Base-by-base conservation (phyloP, 345 rosid genomes). In the Physaria fendleri region DNA sequence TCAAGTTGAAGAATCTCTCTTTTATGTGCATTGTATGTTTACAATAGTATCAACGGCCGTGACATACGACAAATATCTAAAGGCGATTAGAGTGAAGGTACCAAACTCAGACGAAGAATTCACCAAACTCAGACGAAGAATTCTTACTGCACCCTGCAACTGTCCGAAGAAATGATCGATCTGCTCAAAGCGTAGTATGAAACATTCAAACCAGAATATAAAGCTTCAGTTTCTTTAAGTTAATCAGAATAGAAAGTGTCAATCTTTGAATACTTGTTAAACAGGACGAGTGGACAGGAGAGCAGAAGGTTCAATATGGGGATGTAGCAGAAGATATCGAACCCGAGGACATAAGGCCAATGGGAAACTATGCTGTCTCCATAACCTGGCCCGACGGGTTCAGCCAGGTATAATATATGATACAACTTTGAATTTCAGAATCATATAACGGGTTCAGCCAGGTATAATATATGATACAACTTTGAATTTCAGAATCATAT, bases 301-400 rank as follows among this genome's bases (percentile, higher is more conserved):
- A 82, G 71, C 98, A 88, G 70, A 88, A 85, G 51, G 67, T 92
- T 71, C 88, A 82, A 40, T 84, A 75, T 42, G 64, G 76, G 0
- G 93, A 84, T 72, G 66, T 88, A 74, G 85, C 90, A 4, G 95
- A 88, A 69, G 90, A 85, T 67, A 82, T 84, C 5, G 90, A 88
- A 71, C 98, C 98, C 13, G 87, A 81, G 54, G 98, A 92, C 29
- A 92, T 88, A 56, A 78, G 82, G 32, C 95, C 96, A 1, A 81
- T 92, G 96, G 98, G 98, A 69, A 92, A 88, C 75, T 92, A 88
- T n/a, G 96, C 98, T 0, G 96, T 84, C 61, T 80, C 93, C 11
- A 88, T 88, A 66, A 90, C 95, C 8, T 92, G 96, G 98, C 95
- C 98, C 0, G 98, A 92, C 34, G 98, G 98, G 53, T 85, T 92